Base-by-base conservation (phyloP, 2,329 filamentous ascomycete genomes). In the Penicillium sp. region DNA sequence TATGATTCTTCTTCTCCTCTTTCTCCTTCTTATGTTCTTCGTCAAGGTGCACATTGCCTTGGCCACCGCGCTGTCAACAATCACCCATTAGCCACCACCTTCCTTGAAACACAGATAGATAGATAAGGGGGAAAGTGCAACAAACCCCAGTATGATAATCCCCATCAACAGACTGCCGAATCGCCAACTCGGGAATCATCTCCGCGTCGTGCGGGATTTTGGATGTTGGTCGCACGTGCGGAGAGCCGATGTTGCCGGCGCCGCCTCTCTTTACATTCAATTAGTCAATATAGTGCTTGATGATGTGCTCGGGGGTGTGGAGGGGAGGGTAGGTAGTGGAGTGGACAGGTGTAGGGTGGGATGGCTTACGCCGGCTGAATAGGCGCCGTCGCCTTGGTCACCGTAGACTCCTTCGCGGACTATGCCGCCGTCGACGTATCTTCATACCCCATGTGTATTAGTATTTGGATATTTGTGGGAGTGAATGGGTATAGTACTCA, bases 371-470 rank as follows among this genome's bases (percentile, higher is more conserved):
- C 76, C 76, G 19, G 73, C 71, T 41, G 74, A 76, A 62, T 76
- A 78, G 19, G 75, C 71, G 48, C 76, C 76, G 52, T 78, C 76
- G 32, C 74, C 74, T 55, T 78, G 76, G 55, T 77, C 72, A 39
- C 76, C 76, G 43, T 70, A 69, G 8, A 60, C 53, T 3, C 76
- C 76, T 60, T 77, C 72, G 45, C 76, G 75, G 32, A 76, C 71
- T 52, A 79, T 78, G 54, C 73, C 75, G 48, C 69, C 76, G 56
- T 79, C 76, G 24, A 69, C 67, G 59, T 79, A 79, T 59, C 73
- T n/a, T n/a, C n/a, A n/a, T n/a, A n/a, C n/a, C n/a, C n/a, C n/a
- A n/a, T n/a, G n/a, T 76, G 43, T 51, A 17, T 17, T 9, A 6
- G 17, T 43, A 42, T 15, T 28, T 43, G 6, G 17, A 41, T 63